A percentile compares a stretch with the other conserved stretches of the same genome.
Conservation (phyloP, 257 asterid genomes). For the Forsythia viridissima region DNA sequence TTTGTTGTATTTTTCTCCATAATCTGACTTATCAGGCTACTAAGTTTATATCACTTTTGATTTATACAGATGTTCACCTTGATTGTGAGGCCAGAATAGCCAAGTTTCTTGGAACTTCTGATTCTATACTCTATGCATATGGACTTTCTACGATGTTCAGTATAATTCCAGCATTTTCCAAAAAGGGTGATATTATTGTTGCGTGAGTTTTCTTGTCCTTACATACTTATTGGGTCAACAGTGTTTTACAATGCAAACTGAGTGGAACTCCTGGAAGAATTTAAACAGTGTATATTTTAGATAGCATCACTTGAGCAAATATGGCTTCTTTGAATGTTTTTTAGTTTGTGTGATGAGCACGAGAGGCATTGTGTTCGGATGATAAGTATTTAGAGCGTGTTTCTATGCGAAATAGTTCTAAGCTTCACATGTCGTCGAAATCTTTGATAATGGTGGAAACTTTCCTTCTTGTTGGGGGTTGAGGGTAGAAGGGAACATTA, state of each 20-base stretch:
- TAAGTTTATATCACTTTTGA: slow-evolving; percentile 9
- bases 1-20: slow-evolving; percentile 6
- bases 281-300: slow-evolving; percentile 6
- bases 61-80: slow-evolving; percentile 87
- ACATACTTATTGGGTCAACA: slow-evolving; percentile 5
- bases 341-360: background rate
- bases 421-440: background rate
- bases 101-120: slow-evolving; percentile 86
- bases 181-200: slow-evolving; percentile 88
- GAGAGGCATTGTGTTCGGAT: background rate
- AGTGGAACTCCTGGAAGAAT: slow-evolving; percentile 13
- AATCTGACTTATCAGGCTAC: slow-evolving; percentile 6
- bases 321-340: background rate
- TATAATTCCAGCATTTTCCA: slow-evolving; percentile 94
- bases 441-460: slow-evolving; percentile 9
- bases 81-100: slow-evolving; percentile 96
- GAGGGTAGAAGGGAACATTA: too few relatives aligned
- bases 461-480: too few relatives aligned
- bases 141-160: slow-evolving; percentile 99
- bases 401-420: background rate
- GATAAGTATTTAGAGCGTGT: background rate
- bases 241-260: slow-evolving; percentile 4
- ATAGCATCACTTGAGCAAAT: slow-evolving; percentile 4
- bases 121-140: slow-evolving; percentile 84
- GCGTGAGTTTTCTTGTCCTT: slow-evolving; percentile 56